Percentiles rank a stretch among this genome's conserved stretches.
phyloP scores from a whole-genome alignment of 805 yeast genomes.

The Saturnispora kantuleensis region DNA sequence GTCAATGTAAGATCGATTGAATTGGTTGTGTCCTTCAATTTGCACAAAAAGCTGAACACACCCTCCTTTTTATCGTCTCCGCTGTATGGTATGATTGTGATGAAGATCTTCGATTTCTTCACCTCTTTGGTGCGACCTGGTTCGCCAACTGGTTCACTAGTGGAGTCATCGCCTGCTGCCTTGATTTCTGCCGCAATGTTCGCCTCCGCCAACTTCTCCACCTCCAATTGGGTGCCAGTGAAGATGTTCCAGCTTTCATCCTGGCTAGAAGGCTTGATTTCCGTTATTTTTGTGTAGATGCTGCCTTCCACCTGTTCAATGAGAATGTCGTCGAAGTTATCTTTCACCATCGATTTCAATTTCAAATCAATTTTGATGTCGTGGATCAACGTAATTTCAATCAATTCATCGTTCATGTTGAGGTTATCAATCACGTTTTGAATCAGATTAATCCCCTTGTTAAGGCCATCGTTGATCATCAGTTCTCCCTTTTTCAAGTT shows the following conservation, averaged over 20 bases:
- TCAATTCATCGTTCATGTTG: constrained; percentile 37
- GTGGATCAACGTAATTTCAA: constrained; percentile 56
- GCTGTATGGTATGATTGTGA: constrained; percentile 25
- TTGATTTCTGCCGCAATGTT: constrained; percentile 70
- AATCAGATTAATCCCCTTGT: constrained; percentile 19
- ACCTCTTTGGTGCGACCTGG: constrained; percentile 16
- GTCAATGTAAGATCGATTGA: constrained; percentile 61
- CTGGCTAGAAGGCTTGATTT: constrained; percentile 31
- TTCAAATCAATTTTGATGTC: constrained; percentile 46
- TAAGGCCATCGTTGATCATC: constrained; percentile 28
- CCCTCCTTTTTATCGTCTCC: constrained; percentile 26
- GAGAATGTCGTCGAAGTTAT: constrained; percentile 54
- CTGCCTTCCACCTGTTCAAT: constrained; percentile 68
- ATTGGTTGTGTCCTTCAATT: constrained; percentile 72
- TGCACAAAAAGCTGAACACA: constrained; percentile 64
- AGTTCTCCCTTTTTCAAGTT: constrained; percentile 25
- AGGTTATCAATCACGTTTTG: constrained; percentile 30
- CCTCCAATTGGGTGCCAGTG: constrained; percentile 69
- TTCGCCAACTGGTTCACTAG: not conserved
- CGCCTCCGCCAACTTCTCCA: constrained; percentile 81
- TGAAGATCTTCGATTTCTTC: constrained; percentile 10
- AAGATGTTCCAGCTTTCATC: constrained; percentile 32
- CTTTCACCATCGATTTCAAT: constrained; percentile 34
- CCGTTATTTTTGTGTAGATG: constrained; percentile 49
- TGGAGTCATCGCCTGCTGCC: constrained; percentile 18